Percentiles rank a stretch among this genome's conserved stretches.
Conservation (phyloP, 352 stramenopile species). For the Phytophthora cactorum region DNA sequence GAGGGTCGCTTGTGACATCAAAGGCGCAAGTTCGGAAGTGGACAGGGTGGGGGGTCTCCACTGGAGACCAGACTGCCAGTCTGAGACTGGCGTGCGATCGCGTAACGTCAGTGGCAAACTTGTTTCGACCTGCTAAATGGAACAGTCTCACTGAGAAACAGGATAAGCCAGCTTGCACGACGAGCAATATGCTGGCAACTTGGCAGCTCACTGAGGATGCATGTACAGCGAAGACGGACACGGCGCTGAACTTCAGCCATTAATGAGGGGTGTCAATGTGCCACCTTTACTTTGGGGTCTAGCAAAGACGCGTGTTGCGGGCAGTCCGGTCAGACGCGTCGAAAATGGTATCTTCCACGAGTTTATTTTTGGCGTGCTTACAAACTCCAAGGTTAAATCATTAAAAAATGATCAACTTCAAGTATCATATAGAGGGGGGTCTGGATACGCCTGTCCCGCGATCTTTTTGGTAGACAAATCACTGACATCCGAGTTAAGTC, state of each 20-base stretch:
- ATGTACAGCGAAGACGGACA: too few species aligned
- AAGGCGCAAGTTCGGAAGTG: conserved; percentile 25
- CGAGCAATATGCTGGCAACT: too few species aligned
- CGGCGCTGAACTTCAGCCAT: too few species aligned
- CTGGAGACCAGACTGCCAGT: too few species aligned
- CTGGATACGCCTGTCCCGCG: neutral
- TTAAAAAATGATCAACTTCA: conserved; percentile 22
- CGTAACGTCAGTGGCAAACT: neutral
- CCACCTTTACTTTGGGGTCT: neutral
- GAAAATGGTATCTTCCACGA: too few species aligned
- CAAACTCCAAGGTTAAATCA: neutral
- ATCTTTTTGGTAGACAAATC: neutral
- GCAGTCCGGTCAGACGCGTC: too few species aligned
- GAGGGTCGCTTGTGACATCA: neutral
- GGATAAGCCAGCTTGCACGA: too few species aligned
- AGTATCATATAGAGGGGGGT: conserved; percentile 12
- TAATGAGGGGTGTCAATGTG: neutral
- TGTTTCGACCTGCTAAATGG: conserved; percentile 2
- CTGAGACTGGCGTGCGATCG: neutral
- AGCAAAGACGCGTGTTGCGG: neutral
- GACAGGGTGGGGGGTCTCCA: too few species aligned
- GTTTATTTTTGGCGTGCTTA: too few species aligned
- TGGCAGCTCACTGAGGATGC: too few species aligned
- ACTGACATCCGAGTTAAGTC: neutral
- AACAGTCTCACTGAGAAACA: neutral